Evolutionary conservation across 768 basidiomycete species (phyloP).

Genomic region (Leucocoprinus birnbaumii): DNA sequence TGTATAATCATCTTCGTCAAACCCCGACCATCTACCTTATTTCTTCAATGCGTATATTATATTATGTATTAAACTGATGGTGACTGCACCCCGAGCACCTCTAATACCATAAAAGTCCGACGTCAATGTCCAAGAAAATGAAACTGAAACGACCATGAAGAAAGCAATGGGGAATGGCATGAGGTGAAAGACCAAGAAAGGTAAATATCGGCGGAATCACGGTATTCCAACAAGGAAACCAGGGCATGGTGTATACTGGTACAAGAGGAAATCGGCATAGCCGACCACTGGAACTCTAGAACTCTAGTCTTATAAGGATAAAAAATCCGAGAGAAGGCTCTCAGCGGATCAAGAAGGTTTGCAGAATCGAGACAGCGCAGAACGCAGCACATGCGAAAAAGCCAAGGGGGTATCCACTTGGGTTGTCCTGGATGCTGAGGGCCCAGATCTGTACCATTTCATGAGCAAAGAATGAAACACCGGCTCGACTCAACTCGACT

Average conservation of each 20-base stretch:
- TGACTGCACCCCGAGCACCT: neutral
- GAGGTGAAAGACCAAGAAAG: neutral
- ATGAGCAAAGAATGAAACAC: conserved; percentile 1
- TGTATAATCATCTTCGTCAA: neutral
- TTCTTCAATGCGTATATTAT: neutral
- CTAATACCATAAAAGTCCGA: neutral
- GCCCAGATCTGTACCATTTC: conserved; percentile 64
- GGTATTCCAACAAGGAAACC: conserved; percentile 1
- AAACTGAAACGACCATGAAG: neutral
- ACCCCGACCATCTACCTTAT: too few relatives aligned
- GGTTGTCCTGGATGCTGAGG: conserved; percentile 61
- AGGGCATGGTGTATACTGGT: neutral
- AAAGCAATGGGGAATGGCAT: neutral
- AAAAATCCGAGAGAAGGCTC: conserved; percentile 6
- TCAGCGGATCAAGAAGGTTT: conserved; percentile 74
- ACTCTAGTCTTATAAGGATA: conserved; percentile 2
- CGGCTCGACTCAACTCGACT: neutral
- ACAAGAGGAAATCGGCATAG: neutral
- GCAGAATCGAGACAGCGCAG: conserved; percentile 61
- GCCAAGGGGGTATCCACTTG: conserved; percentile 71
- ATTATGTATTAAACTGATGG: neutral
- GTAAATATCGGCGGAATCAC: neutral
- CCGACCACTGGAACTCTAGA: neutral
- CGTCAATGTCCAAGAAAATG: neutral
- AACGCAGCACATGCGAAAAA: conserved; percentile 65